phyloP scores from a whole-genome alignment of 2,329 filamentous ascomycete species.

The Talaromyces pinophilus region DNA sequence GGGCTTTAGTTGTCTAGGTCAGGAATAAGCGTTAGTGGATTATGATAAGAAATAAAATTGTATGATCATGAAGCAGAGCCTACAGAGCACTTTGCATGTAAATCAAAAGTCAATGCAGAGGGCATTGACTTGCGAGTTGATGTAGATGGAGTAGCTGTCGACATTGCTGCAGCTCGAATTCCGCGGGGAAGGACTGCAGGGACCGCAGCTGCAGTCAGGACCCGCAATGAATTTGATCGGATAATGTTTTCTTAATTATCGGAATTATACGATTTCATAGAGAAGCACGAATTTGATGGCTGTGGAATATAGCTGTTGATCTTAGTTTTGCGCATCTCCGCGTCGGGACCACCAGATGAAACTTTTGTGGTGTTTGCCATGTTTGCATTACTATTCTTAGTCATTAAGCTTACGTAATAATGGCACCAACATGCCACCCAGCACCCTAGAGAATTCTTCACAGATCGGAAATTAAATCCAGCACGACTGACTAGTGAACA shows the following conservation, averaged over 20 bases:
- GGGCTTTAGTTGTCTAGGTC: slow-evolving; percentile 82
- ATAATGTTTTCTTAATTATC: not conserved
- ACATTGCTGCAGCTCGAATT: slow-evolving; percentile 32
- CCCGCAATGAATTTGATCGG: slow-evolving; percentile 1
- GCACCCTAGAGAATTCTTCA: not conserved
- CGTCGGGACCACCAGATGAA: not conserved
- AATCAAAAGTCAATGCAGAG: slow-evolving; percentile 74
- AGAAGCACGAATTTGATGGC: not conserved
- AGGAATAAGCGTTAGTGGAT: not conserved
- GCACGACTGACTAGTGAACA: not conserved
- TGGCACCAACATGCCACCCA: not conserved
- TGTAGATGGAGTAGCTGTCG: slow-evolving; percentile 28
- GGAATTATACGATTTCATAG: not conserved
- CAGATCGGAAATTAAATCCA: not conserved
- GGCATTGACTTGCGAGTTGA: slow-evolving; percentile 39
- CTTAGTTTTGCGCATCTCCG: not conserved
- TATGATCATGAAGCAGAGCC: slow-evolving; percentile 16
- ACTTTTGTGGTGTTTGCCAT: slow-evolving; percentile 25
- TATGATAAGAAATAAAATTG: not conserved
- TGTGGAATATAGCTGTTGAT: not conserved
- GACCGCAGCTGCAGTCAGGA: slow-evolving; percentile 1
- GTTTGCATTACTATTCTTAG: slow-evolving; percentile 8
- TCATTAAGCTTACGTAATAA: slow-evolving; percentile 21
- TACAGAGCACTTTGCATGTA: slow-evolving; percentile 74
- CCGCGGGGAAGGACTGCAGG: slow-evolving; percentile 22